phyloP scores from a whole-genome alignment of 352 stramenopile genomes.

The Phytopythium cucurbitacearum region DNA sequence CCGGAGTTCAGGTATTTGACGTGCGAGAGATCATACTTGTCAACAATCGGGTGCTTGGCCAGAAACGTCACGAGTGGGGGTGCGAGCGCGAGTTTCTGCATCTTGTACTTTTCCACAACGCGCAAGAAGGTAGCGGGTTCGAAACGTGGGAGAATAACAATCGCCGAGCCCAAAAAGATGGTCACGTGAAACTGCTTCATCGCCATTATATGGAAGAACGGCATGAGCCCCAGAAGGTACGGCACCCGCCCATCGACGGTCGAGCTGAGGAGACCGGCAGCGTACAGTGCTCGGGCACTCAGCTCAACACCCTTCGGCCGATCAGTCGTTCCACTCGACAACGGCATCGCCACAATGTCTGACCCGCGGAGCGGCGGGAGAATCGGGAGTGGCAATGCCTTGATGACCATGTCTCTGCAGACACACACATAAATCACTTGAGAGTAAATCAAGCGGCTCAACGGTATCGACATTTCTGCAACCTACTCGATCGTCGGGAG shows the following conservation, averaged over 20 bases:
- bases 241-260: conserved; percentile 34
- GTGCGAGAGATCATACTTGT: conserved; percentile 83
- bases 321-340: conserved; percentile 91
- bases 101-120: conserved; percentile 66
- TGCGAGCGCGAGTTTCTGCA: conserved; percentile 52
- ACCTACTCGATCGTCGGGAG: conserved; percentile 29
- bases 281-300: conserved; percentile 72
- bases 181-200: conserved; percentile 63
- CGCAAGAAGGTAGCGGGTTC: conserved; percentile 83
- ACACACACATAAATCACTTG: conserved; percentile 2
- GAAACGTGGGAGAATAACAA: conserved; percentile 85
- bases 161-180: conserved; percentile 51
- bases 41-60: conserved; percentile 82
- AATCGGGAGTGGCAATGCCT: conserved; percentile 18
- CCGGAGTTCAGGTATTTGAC: conserved; percentile 64
- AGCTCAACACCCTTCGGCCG: conserved; percentile 88
- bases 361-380: conserved; percentile 20
- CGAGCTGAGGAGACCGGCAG: conserved; percentile 57
- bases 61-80: conserved; percentile 79
- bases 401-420: conserved; percentile 58
- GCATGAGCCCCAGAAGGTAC: conserved; percentile 52
- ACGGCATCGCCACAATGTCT: conserved; percentile 63
- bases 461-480: neutral
- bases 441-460: neutral
- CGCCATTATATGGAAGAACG: conserved; percentile 93